Conservation (phyloP, 257 asterid genomes). For the Fraxinus anomala region DNA sequence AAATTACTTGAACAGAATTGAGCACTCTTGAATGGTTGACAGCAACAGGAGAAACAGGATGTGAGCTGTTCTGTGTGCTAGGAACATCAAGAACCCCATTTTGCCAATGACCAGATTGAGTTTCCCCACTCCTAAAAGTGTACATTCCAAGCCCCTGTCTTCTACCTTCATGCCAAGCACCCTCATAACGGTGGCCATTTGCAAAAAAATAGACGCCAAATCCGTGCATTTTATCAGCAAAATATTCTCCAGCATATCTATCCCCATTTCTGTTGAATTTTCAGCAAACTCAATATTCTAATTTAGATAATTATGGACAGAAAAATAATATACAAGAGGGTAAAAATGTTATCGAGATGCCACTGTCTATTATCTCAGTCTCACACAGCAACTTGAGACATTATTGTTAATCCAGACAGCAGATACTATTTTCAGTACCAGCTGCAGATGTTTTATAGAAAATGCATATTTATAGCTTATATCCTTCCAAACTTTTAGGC, state of each 20-base stretch:
- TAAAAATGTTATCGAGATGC: not conserved
- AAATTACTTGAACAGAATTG: slow-evolving; percentile 70
- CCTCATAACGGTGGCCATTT: slow-evolving; percentile 84
- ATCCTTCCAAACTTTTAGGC: slow-evolving; percentile 8
- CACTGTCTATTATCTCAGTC: not conserved
- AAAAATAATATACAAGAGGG: not conserved
- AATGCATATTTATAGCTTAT: not conserved
- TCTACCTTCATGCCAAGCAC: slow-evolving; percentile 94
- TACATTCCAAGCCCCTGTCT: slow-evolving; percentile 91
- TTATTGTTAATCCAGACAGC: not conserved
- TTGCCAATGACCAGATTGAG: slow-evolving; percentile 90
- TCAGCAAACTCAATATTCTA: slow-evolving; percentile 11
- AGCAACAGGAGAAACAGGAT: slow-evolving; percentile 76
- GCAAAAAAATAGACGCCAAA: slow-evolving; percentile 83
- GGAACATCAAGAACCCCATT: slow-evolving; percentile 82
- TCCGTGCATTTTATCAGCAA: slow-evolving; percentile 92
- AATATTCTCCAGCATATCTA: slow-evolving; percentile 84
- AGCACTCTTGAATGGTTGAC: slow-evolving; percentile 86
- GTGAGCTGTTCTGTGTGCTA: slow-evolving; percentile 64
- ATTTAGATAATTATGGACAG: slow-evolving; percentile 8
- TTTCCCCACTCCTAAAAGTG: slow-evolving; percentile 77
- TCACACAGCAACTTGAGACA: slow-evolving; percentile 13
- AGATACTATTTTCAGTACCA: not conserved
- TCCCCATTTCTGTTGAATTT: slow-evolving; percentile 69
- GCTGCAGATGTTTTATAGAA: not conserved